Conservation (phyloP, 2,329 filamentous ascomycete species). For the Xylariaceae sp. region DNA sequence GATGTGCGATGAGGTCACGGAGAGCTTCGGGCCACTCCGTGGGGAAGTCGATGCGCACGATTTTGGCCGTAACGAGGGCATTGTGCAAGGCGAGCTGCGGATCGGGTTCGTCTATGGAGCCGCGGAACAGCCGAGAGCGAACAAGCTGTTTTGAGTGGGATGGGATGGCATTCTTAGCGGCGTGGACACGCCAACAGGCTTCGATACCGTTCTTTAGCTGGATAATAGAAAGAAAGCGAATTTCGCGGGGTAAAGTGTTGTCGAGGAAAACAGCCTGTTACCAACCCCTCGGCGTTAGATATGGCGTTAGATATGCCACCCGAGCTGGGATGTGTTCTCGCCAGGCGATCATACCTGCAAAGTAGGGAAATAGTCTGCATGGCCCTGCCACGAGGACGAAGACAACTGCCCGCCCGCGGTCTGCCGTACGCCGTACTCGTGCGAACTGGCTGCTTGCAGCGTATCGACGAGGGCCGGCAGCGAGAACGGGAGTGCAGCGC, state of each 20-base stretch:
- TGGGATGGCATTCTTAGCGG: constrained; percentile 60
- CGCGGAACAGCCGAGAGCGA: constrained; percentile 68
- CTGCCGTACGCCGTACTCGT: constrained; percentile 59
- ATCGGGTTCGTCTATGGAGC: constrained; percentile 73
- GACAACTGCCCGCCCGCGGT: constrained; percentile 66
- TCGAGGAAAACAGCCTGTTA: constrained; percentile 74
- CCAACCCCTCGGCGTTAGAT: background rate
- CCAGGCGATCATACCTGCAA: constrained; percentile 53
- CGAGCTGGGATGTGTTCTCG: background rate
- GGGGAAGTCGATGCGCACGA: constrained; percentile 85
- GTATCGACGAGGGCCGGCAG: background rate
- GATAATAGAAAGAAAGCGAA: constrained; percentile 86
- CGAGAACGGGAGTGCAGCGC: constrained; percentile 68
- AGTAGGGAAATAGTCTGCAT: constrained; percentile 61
- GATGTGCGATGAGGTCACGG: constrained; percentile 56
- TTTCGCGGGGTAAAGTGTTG: constrained; percentile 67
- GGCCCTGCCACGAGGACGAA: constrained; percentile 66
- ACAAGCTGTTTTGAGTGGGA: constrained; percentile 74
- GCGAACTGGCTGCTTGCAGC: constrained; percentile 21
- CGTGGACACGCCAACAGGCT: constrained; percentile 77
- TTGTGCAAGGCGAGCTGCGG: constrained; percentile 78
- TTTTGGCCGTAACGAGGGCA: constrained; percentile 80
- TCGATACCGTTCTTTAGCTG: constrained; percentile 97
- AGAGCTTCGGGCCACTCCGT: constrained; percentile 71
- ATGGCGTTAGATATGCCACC: background rate